These are phyloP conservation scores for Colletotrichum australisinense DNA, from an alignment of 2,329 filamentous ascomycete species.

Conservation along the genomic window DNA sequence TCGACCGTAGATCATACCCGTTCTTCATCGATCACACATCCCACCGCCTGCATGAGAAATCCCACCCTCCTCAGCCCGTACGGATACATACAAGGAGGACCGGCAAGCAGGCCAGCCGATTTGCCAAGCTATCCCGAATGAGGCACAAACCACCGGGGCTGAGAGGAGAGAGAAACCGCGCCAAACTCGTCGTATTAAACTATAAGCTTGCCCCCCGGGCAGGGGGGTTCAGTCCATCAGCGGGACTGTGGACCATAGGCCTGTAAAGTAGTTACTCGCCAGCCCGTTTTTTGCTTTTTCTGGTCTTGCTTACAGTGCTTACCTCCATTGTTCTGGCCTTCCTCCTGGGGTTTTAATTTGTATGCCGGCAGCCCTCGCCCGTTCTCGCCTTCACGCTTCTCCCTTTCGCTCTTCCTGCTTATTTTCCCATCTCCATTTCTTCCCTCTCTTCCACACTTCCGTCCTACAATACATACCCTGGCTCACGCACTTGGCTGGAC, in stretches of 20 bases:
- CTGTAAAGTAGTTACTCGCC: background rate
- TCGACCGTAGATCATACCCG: background rate
- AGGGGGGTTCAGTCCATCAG: background rate
- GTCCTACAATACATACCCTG: background rate
- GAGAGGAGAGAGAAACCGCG: background rate
- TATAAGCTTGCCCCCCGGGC: background rate
- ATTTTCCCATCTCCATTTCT: background rate
- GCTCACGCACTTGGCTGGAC: background rate
- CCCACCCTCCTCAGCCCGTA: background rate
- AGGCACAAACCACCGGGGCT: background rate
- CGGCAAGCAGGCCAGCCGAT: background rate
- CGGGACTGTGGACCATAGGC: background rate
- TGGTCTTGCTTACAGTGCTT: background rate
- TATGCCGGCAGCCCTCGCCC: background rate
- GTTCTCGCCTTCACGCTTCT: background rate
- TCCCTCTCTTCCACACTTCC: background rate
- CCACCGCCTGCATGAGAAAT: background rate
- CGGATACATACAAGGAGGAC: no score
- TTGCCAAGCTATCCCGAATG: background rate
- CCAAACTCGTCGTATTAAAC: background rate
- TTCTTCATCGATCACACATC: background rate
- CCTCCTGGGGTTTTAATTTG: background rate
- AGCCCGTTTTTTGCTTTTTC: background rate
- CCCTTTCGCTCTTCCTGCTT: background rate
- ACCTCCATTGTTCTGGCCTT: background rate